phyloP scores from a whole-genome alignment of 306 rosid species.

The Ziziphus jujuba region DNA sequence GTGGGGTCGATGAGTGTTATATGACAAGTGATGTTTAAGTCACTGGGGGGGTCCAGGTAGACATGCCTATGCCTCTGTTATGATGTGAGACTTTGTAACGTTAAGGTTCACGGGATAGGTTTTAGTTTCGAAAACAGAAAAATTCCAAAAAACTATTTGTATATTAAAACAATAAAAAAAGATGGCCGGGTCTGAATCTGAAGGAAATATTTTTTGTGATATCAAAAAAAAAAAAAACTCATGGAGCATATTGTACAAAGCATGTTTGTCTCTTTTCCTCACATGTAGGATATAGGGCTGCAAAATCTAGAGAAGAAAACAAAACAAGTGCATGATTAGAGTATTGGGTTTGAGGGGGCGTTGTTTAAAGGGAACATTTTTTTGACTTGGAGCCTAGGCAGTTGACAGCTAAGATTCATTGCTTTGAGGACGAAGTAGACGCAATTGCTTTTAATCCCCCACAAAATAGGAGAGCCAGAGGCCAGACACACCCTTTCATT shows the following conservation, averaged over 20 bases:
- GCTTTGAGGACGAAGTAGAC: neutral
- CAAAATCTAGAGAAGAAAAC: constrained; percentile 41
- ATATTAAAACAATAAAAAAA: constrained; percentile 4
- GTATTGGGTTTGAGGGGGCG: constrained; percentile 10
- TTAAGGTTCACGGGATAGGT: constrained; percentile 68
- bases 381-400: constrained; percentile 4
- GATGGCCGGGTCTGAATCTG: constrained; percentile 1
- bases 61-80: constrained; percentile 32
- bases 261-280: constrained; percentile 71
- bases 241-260: constrained; percentile 34
- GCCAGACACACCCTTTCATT: neutral
- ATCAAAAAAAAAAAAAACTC: constrained; percentile 14
- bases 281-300: constrained; percentile 56
- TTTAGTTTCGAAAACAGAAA: constrained; percentile 33
- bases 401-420: constrained; percentile 24
- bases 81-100: constrained; percentile 53
- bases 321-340: constrained; percentile 37
- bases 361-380: neutral
- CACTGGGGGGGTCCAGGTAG: constrained; percentile 21
- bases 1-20: constrained; percentile 32
- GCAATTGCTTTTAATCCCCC: constrained; percentile 22
- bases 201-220: neutral
- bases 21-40: constrained; percentile 23
- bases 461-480: constrained; percentile 40
- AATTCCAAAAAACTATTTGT: constrained; percentile 18